These are phyloP conservation scores for Misopates orontium DNA, from an alignment of 257 asterid species.

Conservation along the genomic window DNA sequence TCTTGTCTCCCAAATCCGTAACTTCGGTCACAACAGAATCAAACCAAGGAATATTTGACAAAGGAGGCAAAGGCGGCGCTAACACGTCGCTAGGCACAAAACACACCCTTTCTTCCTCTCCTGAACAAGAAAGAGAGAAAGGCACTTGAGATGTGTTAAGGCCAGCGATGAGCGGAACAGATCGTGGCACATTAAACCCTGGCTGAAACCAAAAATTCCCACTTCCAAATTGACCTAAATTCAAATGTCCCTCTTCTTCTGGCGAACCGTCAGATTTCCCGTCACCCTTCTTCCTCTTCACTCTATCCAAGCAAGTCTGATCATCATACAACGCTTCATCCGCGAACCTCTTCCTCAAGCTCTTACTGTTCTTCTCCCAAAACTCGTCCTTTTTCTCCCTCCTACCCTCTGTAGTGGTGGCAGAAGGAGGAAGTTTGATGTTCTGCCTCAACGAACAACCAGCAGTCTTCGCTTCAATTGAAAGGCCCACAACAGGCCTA, in stretches of 20 bases:
- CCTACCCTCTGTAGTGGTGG: conserved; percentile 40
- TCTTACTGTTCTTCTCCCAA: conserved; percentile 53
- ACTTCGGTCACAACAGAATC: conserved; percentile 62
- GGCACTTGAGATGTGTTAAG: conserved; percentile 46
- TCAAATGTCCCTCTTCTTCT: conserved; percentile 49
- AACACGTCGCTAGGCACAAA: conserved; percentile 44
- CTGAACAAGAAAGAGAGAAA: conserved; percentile 61
- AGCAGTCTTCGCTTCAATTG: conserved; percentile 54
- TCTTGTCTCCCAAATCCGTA: conserved; percentile 53
- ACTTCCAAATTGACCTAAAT: conserved; percentile 46
- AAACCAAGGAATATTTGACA: conserved; percentile 76
- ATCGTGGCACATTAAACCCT: conserved; percentile 14
- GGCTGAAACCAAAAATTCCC: conserved; percentile 70
- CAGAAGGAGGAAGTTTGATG: conserved; percentile 58
- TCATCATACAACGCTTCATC: conserved; percentile 55
- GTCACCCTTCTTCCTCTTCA: conserved; percentile 66
- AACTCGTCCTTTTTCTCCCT: conserved; percentile 49
- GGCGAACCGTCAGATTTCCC: conserved; percentile 27
- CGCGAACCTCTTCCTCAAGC: conserved; percentile 68
- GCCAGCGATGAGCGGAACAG: conserved; percentile 31
- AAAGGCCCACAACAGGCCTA: conserved; percentile 74
- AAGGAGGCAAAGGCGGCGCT: conserved; percentile 55
- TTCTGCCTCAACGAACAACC: conserved; percentile 66
- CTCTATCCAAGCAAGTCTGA: conserved; percentile 44
- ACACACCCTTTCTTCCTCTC: conserved; percentile 59